Evolutionary conservation across 257 asterid genomes (phyloP), one percentile per base, ranked within the genome.

Genomic region (Penstemon barbatus): DNA sequence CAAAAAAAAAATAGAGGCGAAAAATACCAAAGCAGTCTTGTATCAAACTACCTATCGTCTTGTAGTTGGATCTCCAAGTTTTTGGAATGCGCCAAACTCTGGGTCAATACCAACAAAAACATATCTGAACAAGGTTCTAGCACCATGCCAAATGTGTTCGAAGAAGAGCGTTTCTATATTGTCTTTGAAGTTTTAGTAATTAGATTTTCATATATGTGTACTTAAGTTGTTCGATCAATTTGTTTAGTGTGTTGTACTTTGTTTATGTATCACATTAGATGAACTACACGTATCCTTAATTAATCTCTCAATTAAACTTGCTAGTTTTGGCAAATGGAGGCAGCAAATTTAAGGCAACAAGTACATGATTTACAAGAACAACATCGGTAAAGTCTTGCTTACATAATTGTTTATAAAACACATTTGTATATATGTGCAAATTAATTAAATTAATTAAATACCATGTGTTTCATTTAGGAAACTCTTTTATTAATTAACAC

Each of bases 311-410:
- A 61, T 43, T 13, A 3, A 15, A 19, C 58, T 53, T 15, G 58
- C 8, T 43, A 61, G 66, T 61, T 61, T 18, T 61, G 66, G 66
- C 54, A 61, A 61, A 61, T n/a, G 66, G 54, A 61, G 66, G 66
- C 12, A 2, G 66, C 66, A 13, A 43, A 13, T 44, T 61, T 61
- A 42, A 61, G 66, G 66, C 66, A 61, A 61, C 53, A 61, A 61
- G 5, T 61, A 44, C 66, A 42, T 52, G 66, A 61, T 61, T n/a
- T 61, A 40, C 66, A 40, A 61, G 54, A 43, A 43, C 42, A 18
- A 15, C 54, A 61, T 6, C 8, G 66, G 66, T 61, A 61, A 43
- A 5, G 3, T 53, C 8, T 13, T 53, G 33, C 38, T 15, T 53
- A 13, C 58, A 13, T 5, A 53, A 3, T 53, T 25, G 33, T 25